Percentiles rank a stretch among this genome's conserved stretches.
phyloP scores from a whole-genome alignment of 352 stramenopile species.

The Globisporangium acanthophoron region DNA sequence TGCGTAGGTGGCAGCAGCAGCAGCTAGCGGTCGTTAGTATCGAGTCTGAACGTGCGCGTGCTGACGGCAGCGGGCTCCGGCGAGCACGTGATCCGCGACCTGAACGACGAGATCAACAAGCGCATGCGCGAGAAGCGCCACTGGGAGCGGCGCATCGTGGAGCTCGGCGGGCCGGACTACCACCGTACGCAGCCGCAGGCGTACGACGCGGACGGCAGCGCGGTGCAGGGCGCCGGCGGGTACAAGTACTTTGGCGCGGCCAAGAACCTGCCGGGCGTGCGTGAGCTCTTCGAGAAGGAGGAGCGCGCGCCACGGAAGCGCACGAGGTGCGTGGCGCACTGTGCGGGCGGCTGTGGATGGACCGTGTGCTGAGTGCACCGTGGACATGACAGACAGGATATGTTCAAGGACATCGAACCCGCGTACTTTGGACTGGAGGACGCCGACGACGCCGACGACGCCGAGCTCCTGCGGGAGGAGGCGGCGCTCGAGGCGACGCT shows the following conservation, averaged over 20 bases:
- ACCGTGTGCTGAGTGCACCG: background rate
- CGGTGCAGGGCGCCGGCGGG: conserved; percentile 60
- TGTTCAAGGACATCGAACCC: conserved; percentile 89
- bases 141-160: conserved; percentile 85
- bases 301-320: conserved; percentile 52
- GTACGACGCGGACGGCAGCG: conserved; percentile 68
- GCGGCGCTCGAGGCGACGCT: conserved; percentile 34
- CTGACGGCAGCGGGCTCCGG: conserved; percentile 70
- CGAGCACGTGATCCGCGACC: conserved; percentile 95
- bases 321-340: conserved; percentile 16
- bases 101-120: conserved; percentile 99
- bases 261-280: conserved; percentile 94
- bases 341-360: background rate
- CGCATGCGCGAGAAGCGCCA: conserved; percentile 91
- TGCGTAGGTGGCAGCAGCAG: conserved; percentile 11
- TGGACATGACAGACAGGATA: conserved; percentile 43
- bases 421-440: conserved; percentile 81
- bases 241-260: conserved; percentile 98
- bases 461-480: conserved; percentile 37
- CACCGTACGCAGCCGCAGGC: conserved; percentile 67
- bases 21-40: background rate
- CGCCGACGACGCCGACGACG: conserved; percentile 45
- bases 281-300: conserved; percentile 91
- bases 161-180: conserved; percentile 91
- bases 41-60: background rate